Evolutionary conservation across 2,329 filamentous ascomycete species (phyloP).

Genomic region (Rachicladosporium sp.): DNA sequence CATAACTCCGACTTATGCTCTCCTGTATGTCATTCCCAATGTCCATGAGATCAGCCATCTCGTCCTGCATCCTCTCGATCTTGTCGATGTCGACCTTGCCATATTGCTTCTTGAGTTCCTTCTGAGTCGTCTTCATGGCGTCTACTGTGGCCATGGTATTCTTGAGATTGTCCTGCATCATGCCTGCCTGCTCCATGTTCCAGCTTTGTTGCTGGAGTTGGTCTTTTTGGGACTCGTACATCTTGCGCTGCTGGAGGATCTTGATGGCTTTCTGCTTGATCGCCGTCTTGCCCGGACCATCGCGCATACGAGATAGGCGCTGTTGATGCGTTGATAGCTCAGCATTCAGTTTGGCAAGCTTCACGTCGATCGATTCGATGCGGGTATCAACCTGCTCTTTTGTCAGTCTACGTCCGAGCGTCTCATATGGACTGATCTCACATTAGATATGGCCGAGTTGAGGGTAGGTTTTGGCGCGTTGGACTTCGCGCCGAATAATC

Average conservation of each 20-base stretch:
- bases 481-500: constrained; percentile 82
- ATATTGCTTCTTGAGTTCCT: constrained; percentile 84
- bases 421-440: constrained; percentile 27
- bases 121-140: constrained; percentile 93
- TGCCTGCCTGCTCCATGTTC: constrained; percentile 98
- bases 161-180: constrained; percentile 97
- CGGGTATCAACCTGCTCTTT: constrained; percentile 56
- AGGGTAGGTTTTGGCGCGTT: constrained; percentile 83
- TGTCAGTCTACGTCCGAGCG: neutral
- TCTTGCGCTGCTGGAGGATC: constrained; percentile 81
- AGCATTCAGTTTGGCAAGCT: constrained; percentile 81
- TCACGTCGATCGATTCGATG: constrained; percentile 81
- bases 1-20: constrained; percentile 79
- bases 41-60: constrained; percentile 97
- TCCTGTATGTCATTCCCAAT: constrained; percentile 98
- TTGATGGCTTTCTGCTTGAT: constrained; percentile 92
- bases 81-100: constrained; percentile 95
- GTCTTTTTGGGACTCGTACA: constrained; percentile 87
- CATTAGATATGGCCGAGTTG: constrained; percentile 67
- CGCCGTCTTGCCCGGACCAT: constrained; percentile 83
- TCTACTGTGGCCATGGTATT: constrained; percentile 98
- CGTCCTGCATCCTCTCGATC: constrained; percentile 94
- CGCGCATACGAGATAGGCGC: constrained; percentile 83
- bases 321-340: constrained; percentile 81
- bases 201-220: constrained; percentile 89